Conservation (phyloP, 495 filamentous ascomycete genomes). For the Hypoxylon cercidicola region DNA sequence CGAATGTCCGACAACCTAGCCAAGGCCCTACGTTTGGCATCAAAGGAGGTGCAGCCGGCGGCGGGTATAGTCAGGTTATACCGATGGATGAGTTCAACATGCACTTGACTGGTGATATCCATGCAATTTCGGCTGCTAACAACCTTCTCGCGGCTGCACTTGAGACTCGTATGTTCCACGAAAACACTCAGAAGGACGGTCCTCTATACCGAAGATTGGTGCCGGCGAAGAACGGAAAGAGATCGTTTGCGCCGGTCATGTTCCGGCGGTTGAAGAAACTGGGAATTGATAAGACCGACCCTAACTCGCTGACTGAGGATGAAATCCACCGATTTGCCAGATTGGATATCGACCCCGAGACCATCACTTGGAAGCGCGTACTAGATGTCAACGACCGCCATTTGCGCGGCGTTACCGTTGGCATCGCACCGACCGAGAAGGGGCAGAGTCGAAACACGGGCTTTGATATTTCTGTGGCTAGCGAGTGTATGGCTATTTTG, state of each 20-base stretch:
- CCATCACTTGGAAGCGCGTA: slow-evolving; percentile 96
- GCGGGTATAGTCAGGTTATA: slow-evolving; percentile 98
- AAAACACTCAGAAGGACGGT: slow-evolving; percentile 91
- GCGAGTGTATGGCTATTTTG: slow-evolving; percentile 98
- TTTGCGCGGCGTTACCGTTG: slow-evolving; percentile 86
- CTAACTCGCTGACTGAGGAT: slow-evolving; percentile 86
- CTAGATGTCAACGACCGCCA: slow-evolving; percentile 97
- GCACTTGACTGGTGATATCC: slow-evolving; percentile 96
- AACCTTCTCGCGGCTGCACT: slow-evolving; percentile 98
- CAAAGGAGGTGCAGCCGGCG: slow-evolving; percentile 96
- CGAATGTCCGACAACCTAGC: slow-evolving; percentile 96
- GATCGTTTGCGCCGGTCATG: slow-evolving; percentile 88
- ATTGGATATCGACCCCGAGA: slow-evolving; percentile 94
- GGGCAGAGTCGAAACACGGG: slow-evolving; percentile 84
- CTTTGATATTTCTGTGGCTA: slow-evolving; percentile 97
- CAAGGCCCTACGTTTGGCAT: slow-evolving; percentile 99
- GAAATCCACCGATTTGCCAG: slow-evolving; percentile 89
- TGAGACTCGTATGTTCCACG: slow-evolving; percentile 98
- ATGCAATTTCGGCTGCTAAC: slow-evolving; percentile 96
- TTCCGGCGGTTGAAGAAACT: slow-evolving; percentile 92
- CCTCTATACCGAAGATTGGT: slow-evolving; percentile 90
- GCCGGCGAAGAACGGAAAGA: slow-evolving; percentile 87
- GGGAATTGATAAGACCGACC: slow-evolving; percentile 93
- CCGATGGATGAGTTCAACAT: slow-evolving; percentile 99
- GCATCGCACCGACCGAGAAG: slow-evolving; percentile 89